These are phyloP conservation scores for Vitis labrusca DNA, from an alignment of 164 flowering plant genomes.

Conservation along the genomic window DNA sequence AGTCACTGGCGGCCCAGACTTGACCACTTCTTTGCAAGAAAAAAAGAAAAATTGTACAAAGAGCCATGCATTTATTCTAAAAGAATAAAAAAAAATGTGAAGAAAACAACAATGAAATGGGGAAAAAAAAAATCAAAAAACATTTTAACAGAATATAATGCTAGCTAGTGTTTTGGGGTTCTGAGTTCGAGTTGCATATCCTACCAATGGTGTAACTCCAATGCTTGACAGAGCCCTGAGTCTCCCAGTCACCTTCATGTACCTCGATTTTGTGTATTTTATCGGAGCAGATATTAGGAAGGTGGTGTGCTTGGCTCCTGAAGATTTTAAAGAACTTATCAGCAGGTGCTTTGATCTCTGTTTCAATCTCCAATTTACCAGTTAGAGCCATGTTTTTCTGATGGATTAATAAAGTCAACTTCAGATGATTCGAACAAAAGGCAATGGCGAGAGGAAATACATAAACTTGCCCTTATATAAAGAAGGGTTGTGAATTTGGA, in stretches of 20 bases:
- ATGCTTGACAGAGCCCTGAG: conserved; percentile 9
- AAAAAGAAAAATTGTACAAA: no score
- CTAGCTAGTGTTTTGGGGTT: no score
- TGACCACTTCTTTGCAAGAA: no score
- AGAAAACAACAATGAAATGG: neutral
- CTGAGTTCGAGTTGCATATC: no score
- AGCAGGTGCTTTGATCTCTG: conserved; percentile 18
- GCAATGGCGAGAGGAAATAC: no score
- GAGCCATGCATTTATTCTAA: no score
- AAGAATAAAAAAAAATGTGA: no score
- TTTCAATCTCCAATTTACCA: conserved; percentile 15
- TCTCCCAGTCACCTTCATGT: conserved; percentile 34
- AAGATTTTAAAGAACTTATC: conserved; percentile 17
- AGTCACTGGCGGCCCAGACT: no score
- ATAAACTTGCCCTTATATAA: no score
- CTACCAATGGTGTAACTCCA: conserved; percentile 28
- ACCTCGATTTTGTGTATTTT: conserved; percentile 18
- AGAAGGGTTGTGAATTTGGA: no score
- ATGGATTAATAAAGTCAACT: no score
- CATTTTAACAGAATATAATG: neutral
- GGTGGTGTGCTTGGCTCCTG: conserved; percentile 21
- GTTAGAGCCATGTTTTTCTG: neutral
- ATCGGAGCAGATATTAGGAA: conserved; percentile 14
- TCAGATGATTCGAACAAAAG: no score
- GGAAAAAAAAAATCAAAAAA: conserved; percentile 2